Base-by-base conservation (phyloP, 2,329 filamentous ascomycete genomes). In the Nemania serpens region DNA sequence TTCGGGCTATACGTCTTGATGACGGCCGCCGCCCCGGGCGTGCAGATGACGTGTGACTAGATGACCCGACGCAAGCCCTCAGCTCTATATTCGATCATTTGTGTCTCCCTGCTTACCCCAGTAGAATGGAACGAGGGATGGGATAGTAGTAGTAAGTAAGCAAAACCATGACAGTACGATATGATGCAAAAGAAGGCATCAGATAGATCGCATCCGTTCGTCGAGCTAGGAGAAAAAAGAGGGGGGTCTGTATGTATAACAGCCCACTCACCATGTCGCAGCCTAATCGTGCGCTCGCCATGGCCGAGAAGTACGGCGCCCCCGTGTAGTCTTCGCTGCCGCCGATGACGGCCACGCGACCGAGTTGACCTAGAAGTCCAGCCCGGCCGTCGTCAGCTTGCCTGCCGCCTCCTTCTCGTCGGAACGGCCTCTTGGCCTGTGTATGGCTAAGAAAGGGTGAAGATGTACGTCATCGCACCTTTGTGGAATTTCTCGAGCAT, bases 1-100 rank as follows among this genome's bases (percentile, higher is more conserved):
- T 98, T 97, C 2, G 95, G 95, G 18, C 93, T 97, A 80, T 98
- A 99, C 3, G 92, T 91, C 81, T 99, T 99, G 78, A 99, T 97
- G 39, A 97, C 93, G 71, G 86, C 83, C 48, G 84, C 92, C 2
- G 95, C 95, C 56, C 85, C 89, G 10, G 91, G 92, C 62, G 96
- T 96, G 81, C 95, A 99, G 73, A 99, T 96, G 64, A 99, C 90
- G 78, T 97, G 94, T 66, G 89, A 92, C 92, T 92, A 55, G 33
- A 56, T 22, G 33, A 12, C 3, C 20, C n/a, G 3, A 58, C 15
- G 29, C n/a, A 33, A 56, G 10, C 29, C 10, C 13, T 57, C 33
- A 60, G 57, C 36, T 37, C 17, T 13, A n/a, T 41, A 13, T 37
- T 37, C 47, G 9, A 42, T 43, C 41, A 5, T 43, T 29, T 10